Base-by-base conservation (phyloP, 192 early-diverging fungal species). In the Coemansia sp. region DNA sequence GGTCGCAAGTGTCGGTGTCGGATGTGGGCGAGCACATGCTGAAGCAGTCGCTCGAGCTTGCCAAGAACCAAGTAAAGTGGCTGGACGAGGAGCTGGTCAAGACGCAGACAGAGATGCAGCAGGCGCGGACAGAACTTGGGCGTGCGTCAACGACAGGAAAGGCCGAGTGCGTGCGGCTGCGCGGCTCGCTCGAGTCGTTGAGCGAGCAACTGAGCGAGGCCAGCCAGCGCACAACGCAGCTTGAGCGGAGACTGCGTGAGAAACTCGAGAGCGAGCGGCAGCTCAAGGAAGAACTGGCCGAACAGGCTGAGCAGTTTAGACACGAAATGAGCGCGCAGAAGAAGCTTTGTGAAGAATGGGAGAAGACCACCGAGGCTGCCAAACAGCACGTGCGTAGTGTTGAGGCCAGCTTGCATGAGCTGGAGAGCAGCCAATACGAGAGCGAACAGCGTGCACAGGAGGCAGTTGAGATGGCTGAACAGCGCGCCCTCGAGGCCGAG, bases 31-130 rank as follows among this genome's bases (percentile, higher is more conserved):
- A 75, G 59, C 71, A 73, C 51, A 83, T 73, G 61, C 51, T 77
- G 8, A 83, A 88, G 52, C 62, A 70, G 59, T 48, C 26, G 3
- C 54, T 75, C 9, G 47, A 52, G 5, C 62, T 54, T 29, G 68
- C 64, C 1, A 57, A 73, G 57, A 57, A 59, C 49, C 75, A 73
- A 49, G 56, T 66, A 29, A 59, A 64, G 57, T 66, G 65, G 37
- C 76, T 86, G 18, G 89, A 84, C 68, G 74, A 77, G n/a, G 90
- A 93, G 59, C 67, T 91, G 53, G 71, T 71, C 26, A 68, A 66
- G 41, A 67, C 78, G 35, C 78, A 81, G 41, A 50, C 69, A 1
- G 68, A 75, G 57, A 55, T 75, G 69, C 78, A 81, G 69, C 62
- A 65, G 57, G 70, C 73, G 8, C 63, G 64, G 43, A 43, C 69